phyloP scores from a whole-genome alignment of 345 rosid genomes.

The Physaria fendleri region DNA sequence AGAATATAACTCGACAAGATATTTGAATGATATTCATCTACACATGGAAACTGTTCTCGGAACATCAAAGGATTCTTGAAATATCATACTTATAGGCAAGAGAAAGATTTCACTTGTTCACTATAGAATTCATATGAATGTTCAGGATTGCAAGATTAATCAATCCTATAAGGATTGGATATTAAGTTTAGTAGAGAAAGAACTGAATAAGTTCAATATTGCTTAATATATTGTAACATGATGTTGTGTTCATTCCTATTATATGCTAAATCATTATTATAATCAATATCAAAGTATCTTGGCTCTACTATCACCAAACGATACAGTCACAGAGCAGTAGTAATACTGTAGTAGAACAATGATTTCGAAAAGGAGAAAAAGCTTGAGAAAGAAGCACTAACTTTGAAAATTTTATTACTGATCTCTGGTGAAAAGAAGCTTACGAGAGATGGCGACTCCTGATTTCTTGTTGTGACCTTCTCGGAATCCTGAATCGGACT shows the following conservation, averaged over 20 bases:
- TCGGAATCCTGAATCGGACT: conserved; percentile 46
- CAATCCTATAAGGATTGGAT: conserved; percentile 1
- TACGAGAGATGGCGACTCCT: conserved; percentile 23
- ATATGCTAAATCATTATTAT: too few species aligned
- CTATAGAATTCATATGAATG: conserved; percentile 7
- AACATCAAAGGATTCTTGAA: conserved; percentile 23
- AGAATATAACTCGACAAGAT: conserved; percentile 65
- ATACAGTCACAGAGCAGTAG: too few species aligned
- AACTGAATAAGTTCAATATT: conserved; percentile 7
- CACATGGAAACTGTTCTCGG: conserved; percentile 59
- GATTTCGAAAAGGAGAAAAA: background rate
- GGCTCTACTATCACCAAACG: too few species aligned
- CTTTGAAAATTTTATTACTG: conserved; percentile 14
- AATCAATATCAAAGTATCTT: too few species aligned
- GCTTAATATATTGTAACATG: conserved; percentile 14
- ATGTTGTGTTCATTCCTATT: background rate
- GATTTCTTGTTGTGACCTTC: conserved; percentile 19
- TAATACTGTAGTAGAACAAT: background rate
- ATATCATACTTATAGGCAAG: background rate
- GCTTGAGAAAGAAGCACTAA: too few species aligned
- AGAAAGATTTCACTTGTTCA: conserved; percentile 2
- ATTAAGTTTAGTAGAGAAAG: conserved; percentile 7
- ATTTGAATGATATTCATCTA: conserved; percentile 42
- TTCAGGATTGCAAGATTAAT: background rate
- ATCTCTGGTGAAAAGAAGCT: conserved; percentile 31